phyloP scores from a whole-genome alignment of 257 asterid genomes.

The Forsythia suspensa region DNA sequence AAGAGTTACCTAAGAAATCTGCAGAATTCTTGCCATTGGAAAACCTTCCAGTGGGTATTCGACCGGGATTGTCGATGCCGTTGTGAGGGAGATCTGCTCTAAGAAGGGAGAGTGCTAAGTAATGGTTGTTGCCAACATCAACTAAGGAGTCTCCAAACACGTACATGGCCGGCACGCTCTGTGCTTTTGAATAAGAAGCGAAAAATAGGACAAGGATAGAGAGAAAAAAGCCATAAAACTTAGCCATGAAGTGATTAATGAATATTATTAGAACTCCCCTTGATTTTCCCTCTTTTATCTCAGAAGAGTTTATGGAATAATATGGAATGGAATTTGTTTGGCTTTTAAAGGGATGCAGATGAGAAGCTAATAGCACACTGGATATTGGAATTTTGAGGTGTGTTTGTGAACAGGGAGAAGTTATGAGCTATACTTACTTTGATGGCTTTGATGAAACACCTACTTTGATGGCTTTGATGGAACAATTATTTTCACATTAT shows the following conservation, averaged over 20 bases:
- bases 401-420: neutral
- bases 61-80: conserved; percentile 58
- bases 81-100: conserved; percentile 69
- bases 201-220: conserved; percentile 14
- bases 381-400: neutral
- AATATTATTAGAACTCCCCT: neutral
- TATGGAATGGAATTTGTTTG: neutral
- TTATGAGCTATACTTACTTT: neutral
- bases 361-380: neutral
- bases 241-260: neutral
- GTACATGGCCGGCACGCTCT: conserved; percentile 53
- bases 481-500: too few relatives aligned
- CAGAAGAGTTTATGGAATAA: neutral
- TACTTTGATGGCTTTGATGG: too few relatives aligned
- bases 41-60: conserved; percentile 76
- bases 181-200: conserved; percentile 29
- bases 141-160: conserved; percentile 79
- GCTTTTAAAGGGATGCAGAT: conserved; percentile 23
- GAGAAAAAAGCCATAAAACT: neutral
- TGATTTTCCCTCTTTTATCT: neutral
- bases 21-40: conserved; percentile 87
- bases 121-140: conserved; percentile 78
- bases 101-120: conserved; percentile 44
- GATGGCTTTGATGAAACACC: neutral
- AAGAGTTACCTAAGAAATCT: conserved; percentile 57